Conservation (phyloP, 441 rosid genomes). For the Pelargonium cotyledonis region DNA sequence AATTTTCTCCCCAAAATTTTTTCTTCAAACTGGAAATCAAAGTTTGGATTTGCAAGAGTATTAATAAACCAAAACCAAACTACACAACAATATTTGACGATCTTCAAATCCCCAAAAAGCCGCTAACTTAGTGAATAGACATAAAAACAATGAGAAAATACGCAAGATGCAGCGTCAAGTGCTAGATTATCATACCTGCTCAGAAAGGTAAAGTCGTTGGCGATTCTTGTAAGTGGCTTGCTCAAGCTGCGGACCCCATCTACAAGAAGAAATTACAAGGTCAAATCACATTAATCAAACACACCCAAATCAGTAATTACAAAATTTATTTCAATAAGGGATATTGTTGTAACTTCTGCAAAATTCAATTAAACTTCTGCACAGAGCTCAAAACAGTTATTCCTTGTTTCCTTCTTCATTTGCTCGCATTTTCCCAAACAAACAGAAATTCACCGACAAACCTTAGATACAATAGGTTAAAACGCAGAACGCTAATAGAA, state of each 20-base stretch:
- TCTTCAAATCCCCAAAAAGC: too few species aligned
- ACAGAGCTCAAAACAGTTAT: not conserved
- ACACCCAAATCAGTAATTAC: not conserved
- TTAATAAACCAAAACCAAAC: slow-evolving; percentile 1
- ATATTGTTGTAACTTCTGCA: too few species aligned
- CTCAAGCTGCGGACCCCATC: slow-evolving; percentile 98
- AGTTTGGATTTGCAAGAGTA: not conserved
- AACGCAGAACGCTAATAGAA: not conserved
- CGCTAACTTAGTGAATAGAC: too few species aligned
- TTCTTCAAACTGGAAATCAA: not conserved
- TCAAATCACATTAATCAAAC: not conserved
- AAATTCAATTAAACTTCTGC: too few species aligned
- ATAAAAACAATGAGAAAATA: not conserved
- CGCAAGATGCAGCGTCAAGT: not conserved
- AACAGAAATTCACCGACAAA: not conserved
- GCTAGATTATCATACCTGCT: slow-evolving; percentile 47
- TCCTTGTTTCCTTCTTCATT: not conserved
- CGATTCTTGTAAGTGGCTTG: slow-evolving; percentile 95
- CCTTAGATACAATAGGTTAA: not conserved
- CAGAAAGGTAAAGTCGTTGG: slow-evolving; percentile 96
- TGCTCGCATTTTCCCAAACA: not conserved
- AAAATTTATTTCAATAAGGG: too few species aligned
- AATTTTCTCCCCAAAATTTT: too few species aligned
- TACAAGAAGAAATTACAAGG: slow-evolving; percentile 22
- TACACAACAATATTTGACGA: not conserved